Conservation (phyloP, 1,284 basidiomycete genomes). For the Tremellales sp. region DNA sequence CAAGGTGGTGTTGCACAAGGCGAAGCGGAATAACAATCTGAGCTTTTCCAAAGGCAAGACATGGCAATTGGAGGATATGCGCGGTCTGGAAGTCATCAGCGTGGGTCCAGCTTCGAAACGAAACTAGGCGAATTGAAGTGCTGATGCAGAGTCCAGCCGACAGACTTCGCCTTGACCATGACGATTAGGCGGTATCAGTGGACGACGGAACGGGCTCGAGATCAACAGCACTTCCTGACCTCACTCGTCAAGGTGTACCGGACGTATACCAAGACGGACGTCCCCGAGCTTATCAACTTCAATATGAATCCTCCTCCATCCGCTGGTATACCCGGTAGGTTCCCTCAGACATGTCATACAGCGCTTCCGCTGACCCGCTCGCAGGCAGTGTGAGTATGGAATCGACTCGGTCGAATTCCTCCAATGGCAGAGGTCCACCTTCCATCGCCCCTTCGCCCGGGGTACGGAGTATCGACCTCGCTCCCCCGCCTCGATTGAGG, state of each 20-base stretch:
- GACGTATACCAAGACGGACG: slow-evolving; percentile 57
- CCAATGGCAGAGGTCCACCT: too few relatives aligned
- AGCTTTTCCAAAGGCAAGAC: slow-evolving; percentile 97
- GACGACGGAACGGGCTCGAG: slow-evolving; percentile 68
- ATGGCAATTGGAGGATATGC: slow-evolving; percentile 80
- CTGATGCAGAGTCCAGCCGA: slow-evolving; percentile 53
- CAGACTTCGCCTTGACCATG: slow-evolving; percentile 72
- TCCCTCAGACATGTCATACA: not conserved
- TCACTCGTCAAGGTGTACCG: slow-evolving; percentile 67
- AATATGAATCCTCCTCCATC: slow-evolving; percentile 8
- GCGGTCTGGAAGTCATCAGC: slow-evolving; percentile 67
- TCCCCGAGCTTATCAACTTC: slow-evolving; percentile 45
- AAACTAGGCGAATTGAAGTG: slow-evolving; percentile 1
- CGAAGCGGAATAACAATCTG: slow-evolving; percentile 90
- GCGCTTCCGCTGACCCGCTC: too few relatives aligned
- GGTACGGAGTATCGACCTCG: slow-evolving; percentile 2
- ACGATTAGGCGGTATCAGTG: slow-evolving; percentile 75
- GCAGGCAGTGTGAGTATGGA: too few relatives aligned
- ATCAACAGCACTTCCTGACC: slow-evolving; percentile 69
- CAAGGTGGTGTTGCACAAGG: slow-evolving; percentile 82
- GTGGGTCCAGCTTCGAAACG: slow-evolving; percentile 53
- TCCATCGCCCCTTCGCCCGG: slow-evolving; percentile 4
- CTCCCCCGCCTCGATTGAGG: slow-evolving; percentile 6
- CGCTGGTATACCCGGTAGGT: slow-evolving; percentile 1
- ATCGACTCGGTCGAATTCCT: too few relatives aligned